Base-by-base conservation (phyloP, 352 stramenopile genomes). In the Phytophthora melonis region DNA sequence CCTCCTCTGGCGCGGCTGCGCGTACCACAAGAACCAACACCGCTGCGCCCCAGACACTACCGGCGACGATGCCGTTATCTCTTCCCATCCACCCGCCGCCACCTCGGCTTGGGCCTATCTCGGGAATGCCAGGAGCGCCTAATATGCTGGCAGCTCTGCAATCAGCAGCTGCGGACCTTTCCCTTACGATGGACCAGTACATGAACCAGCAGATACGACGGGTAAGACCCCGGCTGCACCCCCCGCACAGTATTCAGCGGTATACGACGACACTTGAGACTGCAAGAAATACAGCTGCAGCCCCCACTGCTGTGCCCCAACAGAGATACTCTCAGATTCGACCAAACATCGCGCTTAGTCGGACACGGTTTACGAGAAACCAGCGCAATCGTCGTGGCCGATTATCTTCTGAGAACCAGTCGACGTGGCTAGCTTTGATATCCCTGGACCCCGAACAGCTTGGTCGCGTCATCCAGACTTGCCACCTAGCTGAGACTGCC, bases 341-440 rank as follows among this genome's bases (percentile, higher is more conserved):
- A 36, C 89, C 89, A 21, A 94, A 95, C 72, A 96, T 96, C 43
- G 89, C 89, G 47, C 77, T 93, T 32, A 95, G 88, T 74, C 83
- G 88, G 57, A 95, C 86, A 43, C 78, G 88, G 14, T 92, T 93
- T 43, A 93, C 89, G 50, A 76, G 86, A 25, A 92, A 88, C 49
- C 89, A 96, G 59, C 84, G 89, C 18, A 91, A 81, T 19, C 84
- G 91, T 55, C 84, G 89, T 21, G 88, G 88, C 0, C 82, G 84
- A 41, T 78, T 96, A 36, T 90, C 88, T 1, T 88, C 88, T 2
- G 83, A 96, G 62, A 90, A 94, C 55, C 89, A 96, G 72, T 96
- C 89, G 54, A 96, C 89, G 7, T 96, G 89, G 89, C 68, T 96
- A 10, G 88, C 89, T 19, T 74, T 96, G 18, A 92, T 97, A 62